A percentile compares a stretch with the other conserved stretches of the same genome.
Conservation (phyloP, 345 rosid species). For the Populus ilicifolia region DNA sequence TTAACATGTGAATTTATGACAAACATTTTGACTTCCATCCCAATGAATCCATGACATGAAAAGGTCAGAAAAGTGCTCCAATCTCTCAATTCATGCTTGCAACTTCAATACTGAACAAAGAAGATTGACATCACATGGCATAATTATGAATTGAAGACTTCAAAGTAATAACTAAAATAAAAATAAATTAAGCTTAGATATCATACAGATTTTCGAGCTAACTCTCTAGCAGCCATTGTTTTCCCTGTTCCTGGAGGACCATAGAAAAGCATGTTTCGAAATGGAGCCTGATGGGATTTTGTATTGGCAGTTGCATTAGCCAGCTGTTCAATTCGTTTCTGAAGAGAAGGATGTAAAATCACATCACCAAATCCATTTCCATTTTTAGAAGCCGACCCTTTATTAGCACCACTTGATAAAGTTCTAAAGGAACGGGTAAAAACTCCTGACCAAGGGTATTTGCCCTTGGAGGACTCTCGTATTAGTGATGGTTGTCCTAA, state of each 20-base stretch:
- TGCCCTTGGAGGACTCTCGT: slow-evolving; percentile 97
- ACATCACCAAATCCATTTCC: slow-evolving; percentile 93
- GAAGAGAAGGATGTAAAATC: slow-evolving; percentile 80
- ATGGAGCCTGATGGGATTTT: slow-evolving; percentile 91
- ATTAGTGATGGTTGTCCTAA: slow-evolving; percentile 97
- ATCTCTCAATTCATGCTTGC: neutral
- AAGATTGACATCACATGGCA: neutral
- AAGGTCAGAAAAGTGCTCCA: neutral
- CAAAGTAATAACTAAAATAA: too few species aligned
- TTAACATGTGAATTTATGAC: neutral
- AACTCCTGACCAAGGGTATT: slow-evolving; percentile 93
- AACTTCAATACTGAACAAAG: neutral
- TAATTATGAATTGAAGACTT: neutral
- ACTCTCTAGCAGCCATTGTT: slow-evolving; percentile 97
- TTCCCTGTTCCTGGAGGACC: slow-evolving; percentile 99
- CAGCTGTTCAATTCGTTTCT: slow-evolving; percentile 78
- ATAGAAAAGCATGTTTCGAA: slow-evolving; percentile 88
- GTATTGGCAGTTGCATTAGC: slow-evolving; percentile 94
- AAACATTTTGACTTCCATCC: neutral
- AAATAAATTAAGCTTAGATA: slow-evolving; percentile 1
- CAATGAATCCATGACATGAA: neutral
- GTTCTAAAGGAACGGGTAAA: slow-evolving; percentile 42
- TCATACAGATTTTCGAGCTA: slow-evolving; percentile 85
- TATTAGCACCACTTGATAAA: slow-evolving; percentile 40
- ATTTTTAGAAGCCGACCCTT: slow-evolving; percentile 42